These are phyloP conservation scores for Fusarium tjaetaba DNA, from an alignment of 2,329 filamentous ascomycete genomes.

Conservation along the genomic window DNA sequence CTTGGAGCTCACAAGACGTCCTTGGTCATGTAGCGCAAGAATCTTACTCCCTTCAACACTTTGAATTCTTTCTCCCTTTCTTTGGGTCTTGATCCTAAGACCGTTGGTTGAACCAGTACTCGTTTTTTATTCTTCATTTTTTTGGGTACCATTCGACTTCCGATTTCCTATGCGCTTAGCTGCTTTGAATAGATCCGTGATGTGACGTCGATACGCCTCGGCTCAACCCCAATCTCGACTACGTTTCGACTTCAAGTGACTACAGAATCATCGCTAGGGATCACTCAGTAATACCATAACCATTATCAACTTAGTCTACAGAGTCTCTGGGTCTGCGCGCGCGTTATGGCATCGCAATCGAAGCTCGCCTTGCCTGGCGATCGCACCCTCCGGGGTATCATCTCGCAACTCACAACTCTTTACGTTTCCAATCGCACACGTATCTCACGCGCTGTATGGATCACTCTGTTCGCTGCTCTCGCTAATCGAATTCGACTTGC, in stretches of 20 bases:
- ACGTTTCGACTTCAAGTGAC: not conserved
- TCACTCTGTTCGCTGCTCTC: slow-evolving; percentile 82
- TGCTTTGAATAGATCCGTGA: slow-evolving; percentile 25
- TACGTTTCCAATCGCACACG: slow-evolving; percentile 83
- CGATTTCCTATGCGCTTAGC: slow-evolving; percentile 19
- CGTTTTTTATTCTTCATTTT: not conserved
- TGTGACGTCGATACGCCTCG: slow-evolving; percentile 40
- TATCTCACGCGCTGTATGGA: slow-evolving; percentile 85
- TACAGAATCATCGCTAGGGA: not conserved
- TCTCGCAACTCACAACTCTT: slow-evolving; percentile 73
- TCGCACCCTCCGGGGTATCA: slow-evolving; percentile 70
- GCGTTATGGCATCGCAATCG: slow-evolving; percentile 77
- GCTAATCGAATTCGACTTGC: slow-evolving; percentile 90
- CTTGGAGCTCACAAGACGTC: slow-evolving; percentile 26
- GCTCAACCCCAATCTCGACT: slow-evolving; percentile 3
- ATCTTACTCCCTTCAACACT: slow-evolving; percentile 13
- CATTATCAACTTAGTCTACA: not conserved
- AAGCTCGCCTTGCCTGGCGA: slow-evolving; percentile 72
- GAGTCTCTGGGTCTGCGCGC: slow-evolving; percentile 7
- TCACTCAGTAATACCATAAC: not conserved
- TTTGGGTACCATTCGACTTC: slow-evolving; percentile 1
- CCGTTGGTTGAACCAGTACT: not conserved
- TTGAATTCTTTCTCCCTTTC: not conserved
- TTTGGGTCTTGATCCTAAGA: not conserved
- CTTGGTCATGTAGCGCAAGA: slow-evolving; percentile 11